phyloP scores from a whole-genome alignment of 768 basidiomycete genomes.

The Mycena vulgaris region DNA sequence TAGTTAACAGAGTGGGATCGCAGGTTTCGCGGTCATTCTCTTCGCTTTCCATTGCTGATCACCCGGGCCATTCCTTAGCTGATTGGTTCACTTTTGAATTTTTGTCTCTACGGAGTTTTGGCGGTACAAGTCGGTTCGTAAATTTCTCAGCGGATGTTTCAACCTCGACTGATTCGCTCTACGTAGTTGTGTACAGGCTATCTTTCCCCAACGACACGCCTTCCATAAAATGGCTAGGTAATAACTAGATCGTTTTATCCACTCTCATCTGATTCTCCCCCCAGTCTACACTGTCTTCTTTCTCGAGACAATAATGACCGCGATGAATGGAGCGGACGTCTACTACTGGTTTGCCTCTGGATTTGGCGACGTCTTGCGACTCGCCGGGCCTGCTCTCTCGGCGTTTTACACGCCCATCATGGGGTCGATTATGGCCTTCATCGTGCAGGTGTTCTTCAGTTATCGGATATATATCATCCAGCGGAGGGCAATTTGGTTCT shows the following conservation, averaged over 20 bases:
- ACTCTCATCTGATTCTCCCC: neutral
- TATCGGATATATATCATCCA: constrained; percentile 30
- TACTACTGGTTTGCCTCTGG: constrained; percentile 34
- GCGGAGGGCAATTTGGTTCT: neutral
- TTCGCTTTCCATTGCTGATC: no score
- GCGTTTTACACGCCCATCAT: constrained; percentile 30
- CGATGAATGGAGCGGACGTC: constrained; percentile 30
- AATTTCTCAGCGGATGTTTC: no score
- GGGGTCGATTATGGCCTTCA: constrained; percentile 27
- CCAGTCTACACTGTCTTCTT: constrained; percentile 30
- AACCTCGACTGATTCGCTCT: no score
- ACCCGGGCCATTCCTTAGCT: no score
- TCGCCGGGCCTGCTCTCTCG: constrained; percentile 25
- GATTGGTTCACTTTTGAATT: no score
- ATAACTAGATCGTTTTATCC: neutral
- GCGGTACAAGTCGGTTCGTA: no score
- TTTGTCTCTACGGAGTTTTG: no score
- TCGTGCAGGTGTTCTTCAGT: constrained; percentile 33
- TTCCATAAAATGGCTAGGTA: constrained; percentile 34
- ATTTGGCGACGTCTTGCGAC: constrained; percentile 29
- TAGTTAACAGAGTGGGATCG: no score
- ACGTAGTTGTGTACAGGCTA: constrained; percentile 23
- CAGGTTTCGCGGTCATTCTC: no score
- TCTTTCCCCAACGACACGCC: constrained; percentile 34
- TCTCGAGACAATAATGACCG: constrained; percentile 33